phyloP scores from a whole-genome alignment of 768 basidiomycete species.

The Hirschioporus abietinus region DNA sequence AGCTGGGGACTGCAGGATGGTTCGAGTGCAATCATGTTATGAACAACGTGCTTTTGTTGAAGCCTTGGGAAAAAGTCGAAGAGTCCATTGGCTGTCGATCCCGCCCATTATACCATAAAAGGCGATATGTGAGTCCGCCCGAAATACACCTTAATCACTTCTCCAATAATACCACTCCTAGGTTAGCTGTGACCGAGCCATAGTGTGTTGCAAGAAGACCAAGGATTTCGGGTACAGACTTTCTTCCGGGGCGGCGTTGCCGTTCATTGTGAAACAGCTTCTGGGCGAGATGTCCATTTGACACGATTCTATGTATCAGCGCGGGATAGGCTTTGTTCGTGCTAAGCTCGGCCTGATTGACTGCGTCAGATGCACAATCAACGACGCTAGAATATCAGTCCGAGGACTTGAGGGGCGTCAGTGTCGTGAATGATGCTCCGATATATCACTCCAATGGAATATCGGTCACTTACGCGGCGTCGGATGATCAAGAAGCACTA shows the following conservation, averaged over 20 bases:
- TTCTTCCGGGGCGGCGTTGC: neutral
- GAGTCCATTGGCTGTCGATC: neutral
- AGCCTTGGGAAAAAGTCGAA: neutral
- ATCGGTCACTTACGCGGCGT: neutral
- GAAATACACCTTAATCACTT: neutral
- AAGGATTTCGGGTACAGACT: neutral
- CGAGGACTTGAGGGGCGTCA: slow-evolving; percentile 1
- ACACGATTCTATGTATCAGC: neutral
- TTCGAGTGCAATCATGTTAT: neutral
- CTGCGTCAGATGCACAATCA: neutral
- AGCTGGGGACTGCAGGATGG: neutral
- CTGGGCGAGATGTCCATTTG: neutral
- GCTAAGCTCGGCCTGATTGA: neutral
- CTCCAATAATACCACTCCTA: neutral
- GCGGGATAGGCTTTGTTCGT: neutral
- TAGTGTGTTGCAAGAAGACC: neutral
- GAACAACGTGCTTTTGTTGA: neutral
- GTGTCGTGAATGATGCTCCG: neutral
- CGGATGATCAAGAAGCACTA: neutral
- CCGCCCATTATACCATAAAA: neutral
- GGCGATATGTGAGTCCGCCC: neutral
- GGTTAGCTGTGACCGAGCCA: neutral
- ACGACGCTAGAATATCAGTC: neutral
- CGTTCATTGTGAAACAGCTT: neutral
- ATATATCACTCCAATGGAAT: neutral